phyloP scores from a whole-genome alignment of 345 rosid genomes.

The Lagerstroemia speciosa region DNA sequence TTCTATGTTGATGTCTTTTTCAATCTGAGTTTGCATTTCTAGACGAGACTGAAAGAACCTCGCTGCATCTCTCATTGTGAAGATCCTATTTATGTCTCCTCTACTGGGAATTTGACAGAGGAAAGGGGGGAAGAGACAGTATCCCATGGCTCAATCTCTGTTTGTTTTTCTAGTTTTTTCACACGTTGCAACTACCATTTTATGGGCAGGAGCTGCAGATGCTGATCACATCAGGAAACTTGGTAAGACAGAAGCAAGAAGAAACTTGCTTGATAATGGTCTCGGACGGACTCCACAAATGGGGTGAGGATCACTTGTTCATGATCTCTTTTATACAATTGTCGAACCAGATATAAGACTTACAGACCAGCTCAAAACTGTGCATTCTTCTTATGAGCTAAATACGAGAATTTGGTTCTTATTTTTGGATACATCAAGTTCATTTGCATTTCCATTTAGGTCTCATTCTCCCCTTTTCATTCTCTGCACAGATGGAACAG shows the following conservation, averaged over 20 bases:
- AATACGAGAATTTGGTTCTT: neutral
- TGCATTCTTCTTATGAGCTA: too few relatives aligned
- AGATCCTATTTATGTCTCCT: neutral
- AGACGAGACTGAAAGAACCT: neutral
- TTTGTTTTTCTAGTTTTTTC: neutral
- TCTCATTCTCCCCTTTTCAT: neutral
- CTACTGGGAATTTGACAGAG: neutral
- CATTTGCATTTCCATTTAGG: neutral
- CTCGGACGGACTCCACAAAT: slow-evolving; percentile 70
- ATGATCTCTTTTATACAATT: neutral
- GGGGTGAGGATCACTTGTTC: slow-evolving; percentile 33
- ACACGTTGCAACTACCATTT: neutral
- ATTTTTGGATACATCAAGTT: neutral
- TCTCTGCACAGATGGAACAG: slow-evolving; percentile 33
- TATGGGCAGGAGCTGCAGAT: slow-evolving; percentile 15
- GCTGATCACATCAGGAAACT: slow-evolving; percentile 11
- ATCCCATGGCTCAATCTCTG: neutral
- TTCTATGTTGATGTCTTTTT: neutral
- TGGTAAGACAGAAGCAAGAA: slow-evolving; percentile 19
- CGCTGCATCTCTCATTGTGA: neutral
- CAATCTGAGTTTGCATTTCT: neutral
- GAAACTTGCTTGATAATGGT: slow-evolving; percentile 52
- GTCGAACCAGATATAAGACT: too few relatives aligned
- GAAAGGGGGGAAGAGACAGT: neutral
- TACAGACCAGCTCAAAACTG: too few relatives aligned